Evolutionary conservation across 2,329 filamentous ascomycete species (phyloP), one percentile per base, ranked within the genome.

Genomic region (Microsporum ferrugineum): DNA sequence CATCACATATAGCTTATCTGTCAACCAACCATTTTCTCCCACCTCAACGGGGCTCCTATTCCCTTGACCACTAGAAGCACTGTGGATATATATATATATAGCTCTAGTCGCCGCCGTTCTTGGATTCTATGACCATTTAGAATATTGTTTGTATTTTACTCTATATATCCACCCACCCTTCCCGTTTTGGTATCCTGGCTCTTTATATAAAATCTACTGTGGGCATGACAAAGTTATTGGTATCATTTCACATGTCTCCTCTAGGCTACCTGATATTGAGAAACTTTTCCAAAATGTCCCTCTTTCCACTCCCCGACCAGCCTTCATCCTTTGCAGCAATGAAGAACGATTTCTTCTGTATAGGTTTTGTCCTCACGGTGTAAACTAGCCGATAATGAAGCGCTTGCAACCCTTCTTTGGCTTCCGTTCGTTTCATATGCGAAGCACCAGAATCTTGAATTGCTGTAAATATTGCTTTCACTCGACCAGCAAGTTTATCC

Each of bases 391-490:
- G 83, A 68, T 88, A 84, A 62, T 86, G 81, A n/a, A 96, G 76
- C 61, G 85, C 81, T 67, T 95, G 88, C 43, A 95, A 78, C 8
- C 81, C 80, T 60, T 85, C 84, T 73, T 95, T 96, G 10, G 88
- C 84, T 68, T 95, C 85, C 34, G 88, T 87, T 34, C 88, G 82
- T 14, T 82, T 81, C 62, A 94, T 78, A 67, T 88, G 84, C 27
- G 84, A 84, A 51, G 89, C 87, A 45, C 88, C 89, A 0, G 85
- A 81, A 68, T 91, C 88, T 62, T 86, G 81, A 68, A 95, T 95
- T 43, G 80, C 80, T 17, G 77, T 77, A 60, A 79, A 79, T 10
- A 84, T 75, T 5, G 71, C 66, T 58, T 85, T 83, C 58, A 95
- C 77, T 38, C 77, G 78, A 17, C 75, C 73, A 0, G 83, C 79